Percentiles rank a stretch among this genome's conserved stretches.
Evolutionary conservation across 176 grass and related monocot genomes (phyloP).

Genomic region (Elymus sibiricus): DNA sequence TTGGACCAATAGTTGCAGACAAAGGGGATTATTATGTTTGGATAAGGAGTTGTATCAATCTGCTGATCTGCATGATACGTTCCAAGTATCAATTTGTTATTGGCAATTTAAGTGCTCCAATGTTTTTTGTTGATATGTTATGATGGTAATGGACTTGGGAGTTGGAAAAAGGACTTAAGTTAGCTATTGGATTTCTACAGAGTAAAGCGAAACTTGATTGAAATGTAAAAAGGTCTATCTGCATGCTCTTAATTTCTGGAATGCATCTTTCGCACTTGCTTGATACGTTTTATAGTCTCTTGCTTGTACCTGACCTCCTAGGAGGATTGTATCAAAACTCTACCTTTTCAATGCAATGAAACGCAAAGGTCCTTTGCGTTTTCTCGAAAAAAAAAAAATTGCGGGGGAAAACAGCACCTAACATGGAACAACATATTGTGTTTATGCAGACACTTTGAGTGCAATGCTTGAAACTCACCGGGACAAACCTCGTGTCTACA

Average conservation of each 20-base stretch:
- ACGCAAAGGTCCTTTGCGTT: too few relatives aligned
- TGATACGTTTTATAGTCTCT: constrained; percentile 13
- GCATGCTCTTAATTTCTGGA: neutral
- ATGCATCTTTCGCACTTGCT: constrained; percentile 11
- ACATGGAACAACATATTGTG: constrained; percentile 24
- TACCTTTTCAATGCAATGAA: too few relatives aligned
- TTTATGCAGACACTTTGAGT: constrained; percentile 81
- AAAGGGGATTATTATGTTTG: neutral
- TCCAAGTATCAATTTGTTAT: neutral
- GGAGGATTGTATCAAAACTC: too few relatives aligned
- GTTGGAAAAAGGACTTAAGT: neutral
- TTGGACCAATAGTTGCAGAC: neutral
- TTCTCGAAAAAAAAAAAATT: too few relatives aligned
- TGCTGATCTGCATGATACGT: neutral
- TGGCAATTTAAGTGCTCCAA: neutral
- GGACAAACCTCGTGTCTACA: constrained; percentile 87
- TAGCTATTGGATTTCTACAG: constrained; percentile 16
- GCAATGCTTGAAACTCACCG: constrained; percentile 72
- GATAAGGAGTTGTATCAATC: neutral
- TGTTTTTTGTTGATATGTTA: neutral
- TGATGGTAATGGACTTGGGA: constrained; percentile 5
- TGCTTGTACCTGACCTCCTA: too few relatives aligned
- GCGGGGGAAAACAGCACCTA: neutral
- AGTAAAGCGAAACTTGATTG: neutral
- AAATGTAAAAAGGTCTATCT: constrained; percentile 16